Base-by-base conservation (phyloP, 164 flowering plant species). In the Paratinospora sagittata region DNA sequence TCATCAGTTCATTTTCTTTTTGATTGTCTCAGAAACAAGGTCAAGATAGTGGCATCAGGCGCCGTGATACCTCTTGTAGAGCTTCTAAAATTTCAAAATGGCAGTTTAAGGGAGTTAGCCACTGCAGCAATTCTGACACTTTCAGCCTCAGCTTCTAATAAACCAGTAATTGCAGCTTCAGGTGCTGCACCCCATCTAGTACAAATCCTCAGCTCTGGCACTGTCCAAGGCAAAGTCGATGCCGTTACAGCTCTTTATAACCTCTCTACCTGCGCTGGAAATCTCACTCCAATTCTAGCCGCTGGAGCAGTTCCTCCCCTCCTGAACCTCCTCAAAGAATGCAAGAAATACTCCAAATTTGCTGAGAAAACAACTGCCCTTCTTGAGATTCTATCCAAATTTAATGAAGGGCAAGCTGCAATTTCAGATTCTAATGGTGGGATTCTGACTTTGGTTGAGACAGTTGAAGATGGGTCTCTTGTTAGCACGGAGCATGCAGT, bases 301-400 rank as follows among this genome's bases (percentile, higher is more conserved):
- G 73, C 90, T 1, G 77, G 71, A 69, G 92, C 93, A 14, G 87
- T 82, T 73, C 76, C 83, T 12, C 86, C 93, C 43, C 87, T 90
- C 43, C 84, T 90, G 60, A 71, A 75, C 70, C 89, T 90, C 14
- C 87, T 91, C 49, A 89, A 83, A 72, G 93, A 89, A 70, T 87
- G 90, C 84, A 91, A 87, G 77, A 91, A 91, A 75, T 80, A 85
- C 77, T 86, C 97, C 55, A 91, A 91, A 68, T 85, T 88, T 74
- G 97, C 97, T 19, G 94, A 91, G 81, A 91, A 91, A 79, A 78
- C 90, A 19, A 91, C 87, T 41, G 86, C 86, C n/a, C 76, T 88
- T 8, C 83, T 91, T 21, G 91, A 88, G 69, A 82, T 84, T 49
- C 80, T 91, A 26, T 85, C 86, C 0, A 60, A 70, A 14, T 83